Evolutionary conservation across 2,329 filamentous ascomycete species (phyloP), one percentile per base, ranked within the genome.

Genomic region (Aspergillus sp.): DNA sequence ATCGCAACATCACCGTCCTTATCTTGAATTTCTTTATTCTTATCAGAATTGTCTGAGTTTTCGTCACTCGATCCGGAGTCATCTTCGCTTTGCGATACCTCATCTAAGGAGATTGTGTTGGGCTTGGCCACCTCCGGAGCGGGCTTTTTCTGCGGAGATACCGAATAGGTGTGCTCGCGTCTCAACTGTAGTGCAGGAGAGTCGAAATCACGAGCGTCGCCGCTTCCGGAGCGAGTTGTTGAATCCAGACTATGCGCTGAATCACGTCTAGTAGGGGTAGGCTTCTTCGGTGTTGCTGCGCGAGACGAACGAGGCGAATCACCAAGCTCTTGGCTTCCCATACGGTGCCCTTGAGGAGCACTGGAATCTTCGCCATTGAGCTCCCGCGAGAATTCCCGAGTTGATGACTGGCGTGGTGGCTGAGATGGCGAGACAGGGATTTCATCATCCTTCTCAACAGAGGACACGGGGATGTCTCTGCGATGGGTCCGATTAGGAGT

Each of bases 321-420:
- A 5, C 68, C 66, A 5, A 71, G 57, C 50, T 71, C 69, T 53
- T 70, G 64, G n/a, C 67, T 71, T 36, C 55, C 59, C 39, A 62
- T 48, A n/a, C 64, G 64, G 22, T 48, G 26, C 5, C 17, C 45
- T 57, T 61, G 34, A 12, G 57, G 18, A 5, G 38, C 30, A 44
- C 15, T 38, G 17, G 26, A 20, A 30, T 53, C 41, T 9, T 48
- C 22, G 1, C 34, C 36, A 39, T 39, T 13, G 20, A 32, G 22
- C 4, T 48, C 36, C 26, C 17, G 18, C 32, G 36, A 20, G 5
- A n/a, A n/a, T 24, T 22, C 60, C 13, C 39, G 57, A 2, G 50
- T 26, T 9, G 41, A 38, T 3, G 56, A 36, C 42, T 52, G 38
- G 15, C 42, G 45, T n/a, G 39, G 47, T 52, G 48, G 60, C 13